Evolutionary conservation across 2,329 filamentous ascomycete species (phyloP), one percentile per base, ranked within the genome.

Genomic region (Fusarium coffeatum): DNA sequence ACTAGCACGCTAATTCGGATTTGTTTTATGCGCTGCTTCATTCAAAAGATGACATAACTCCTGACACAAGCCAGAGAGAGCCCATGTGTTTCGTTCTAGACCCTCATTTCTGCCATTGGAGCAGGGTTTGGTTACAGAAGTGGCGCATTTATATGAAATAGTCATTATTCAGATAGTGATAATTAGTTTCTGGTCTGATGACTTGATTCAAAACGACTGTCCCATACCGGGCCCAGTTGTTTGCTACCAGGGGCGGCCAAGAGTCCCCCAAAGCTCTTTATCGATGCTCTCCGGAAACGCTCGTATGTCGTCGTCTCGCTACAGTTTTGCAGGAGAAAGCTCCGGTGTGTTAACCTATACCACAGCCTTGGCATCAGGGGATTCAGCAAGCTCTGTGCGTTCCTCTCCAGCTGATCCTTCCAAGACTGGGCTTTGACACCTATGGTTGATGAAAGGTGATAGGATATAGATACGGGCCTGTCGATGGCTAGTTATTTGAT

Each of bases 301-400:
- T 67, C 15, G 32, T 25, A 51, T 10, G 18, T 37, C 34, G 32
- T 37, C 34, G 34, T 8, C 18, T 28, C 32, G 23, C 13, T 51
- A 23, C 13, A 27, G n/a, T 41, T 20, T 20, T 37, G 49, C 23
- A 25, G 6, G 20, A 43, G 41, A 25, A 37, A n/a, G 34, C 34
- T n/a, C n/a, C n/a, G 25, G 16, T 41, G 43, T 30, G 45, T 50
- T 41, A 30, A 47, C 32, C 55, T 41, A 60, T 55, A 55, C 59
- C 43, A 46, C 37, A 49, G 51, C 42, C 62, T 66, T 60, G 60
- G 64, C 60, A 46, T 53, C 60, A 62, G 64, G 64, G 68, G 66
- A 70, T 20, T 27, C 37, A 45, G 25, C 56, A 43, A 68, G 59
- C 34, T 49, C 56, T 57, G 58, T 71, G 59, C 67, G 66, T 71